Evolutionary conservation across 495 filamentous ascomycete species (phyloP).

Genomic region (Tuber umbilicatum): DNA sequence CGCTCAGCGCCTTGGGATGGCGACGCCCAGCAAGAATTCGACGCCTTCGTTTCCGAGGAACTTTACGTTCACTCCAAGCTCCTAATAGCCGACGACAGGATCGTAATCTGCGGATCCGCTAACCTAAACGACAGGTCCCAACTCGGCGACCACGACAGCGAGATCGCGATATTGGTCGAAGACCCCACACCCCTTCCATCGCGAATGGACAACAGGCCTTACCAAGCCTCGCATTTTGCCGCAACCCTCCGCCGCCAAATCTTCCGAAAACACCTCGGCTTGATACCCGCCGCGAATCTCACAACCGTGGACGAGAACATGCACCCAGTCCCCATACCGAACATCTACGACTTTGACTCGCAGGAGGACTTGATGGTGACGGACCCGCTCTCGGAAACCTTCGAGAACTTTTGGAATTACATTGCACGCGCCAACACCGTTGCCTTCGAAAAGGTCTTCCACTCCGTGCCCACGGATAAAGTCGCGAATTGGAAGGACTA

Average conservation of each 20-base stretch:
- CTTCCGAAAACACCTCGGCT: constrained; percentile 85
- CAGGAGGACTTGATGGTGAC: constrained; percentile 64
- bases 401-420: constrained; percentile 63
- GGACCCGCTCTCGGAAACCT: constrained; percentile 64
- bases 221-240: constrained; percentile 71
- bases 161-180: constrained; percentile 75
- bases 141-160: constrained; percentile 69
- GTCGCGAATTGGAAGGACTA: constrained; percentile 81
- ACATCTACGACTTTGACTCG: constrained; percentile 75
- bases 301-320: constrained; percentile 63
- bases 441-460: constrained; percentile 80
- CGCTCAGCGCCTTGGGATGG: constrained; percentile 74
- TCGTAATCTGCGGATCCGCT: constrained; percentile 85
- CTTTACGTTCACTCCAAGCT: constrained; percentile 93
- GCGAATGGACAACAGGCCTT: constrained; percentile 64
- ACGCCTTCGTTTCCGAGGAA: constrained; percentile 86
- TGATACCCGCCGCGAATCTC: constrained; percentile 66
- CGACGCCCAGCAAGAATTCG: constrained; percentile 63
- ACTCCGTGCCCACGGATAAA: constrained; percentile 73
- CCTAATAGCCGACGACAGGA: constrained; percentile 81
- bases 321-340: constrained; percentile 64
- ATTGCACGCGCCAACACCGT: constrained; percentile 74
- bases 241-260: constrained; percentile 74
- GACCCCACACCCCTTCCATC: constrained; percentile 65
- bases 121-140: constrained; percentile 95